A percentile compares a stretch with the other conserved stretches of the same genome.
Evolutionary conservation across 1,284 basidiomycete genomes (phyloP).

Genomic region (Anthracocystis setariae): DNA sequence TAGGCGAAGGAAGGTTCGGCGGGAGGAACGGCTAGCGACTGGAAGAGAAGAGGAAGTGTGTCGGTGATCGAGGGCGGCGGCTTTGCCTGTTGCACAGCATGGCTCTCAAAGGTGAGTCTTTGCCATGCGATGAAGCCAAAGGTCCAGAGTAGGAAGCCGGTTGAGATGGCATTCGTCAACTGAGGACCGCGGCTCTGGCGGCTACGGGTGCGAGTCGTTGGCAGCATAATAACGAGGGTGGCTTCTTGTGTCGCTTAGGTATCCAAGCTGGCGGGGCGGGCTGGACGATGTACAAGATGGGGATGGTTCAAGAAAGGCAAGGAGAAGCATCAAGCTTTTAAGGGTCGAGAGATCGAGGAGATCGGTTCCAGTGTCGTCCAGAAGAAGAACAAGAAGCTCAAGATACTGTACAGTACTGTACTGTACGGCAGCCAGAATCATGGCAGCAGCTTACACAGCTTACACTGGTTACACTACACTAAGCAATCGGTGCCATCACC

Average conservation of each 20-base stretch:
- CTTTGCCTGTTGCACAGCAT: no score
- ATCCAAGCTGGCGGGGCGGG: neutral
- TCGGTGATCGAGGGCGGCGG: constrained; percentile 2
- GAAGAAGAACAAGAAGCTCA: no score
- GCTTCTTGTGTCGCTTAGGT: neutral
- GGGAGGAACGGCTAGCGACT: neutral
- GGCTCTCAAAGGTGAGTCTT: no score
- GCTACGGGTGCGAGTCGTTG: neutral
- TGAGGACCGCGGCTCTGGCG: neutral
- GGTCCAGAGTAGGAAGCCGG: neutral
- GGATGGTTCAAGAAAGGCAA: neutral
- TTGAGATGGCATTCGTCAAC: neutral
- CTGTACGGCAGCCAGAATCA: no score
- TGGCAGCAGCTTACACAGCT: no score
- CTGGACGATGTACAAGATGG: neutral
- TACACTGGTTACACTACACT: no score
- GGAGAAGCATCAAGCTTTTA: neutral
- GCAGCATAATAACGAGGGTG: neutral
- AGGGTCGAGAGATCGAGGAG: neutral
- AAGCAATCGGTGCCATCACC: no score
- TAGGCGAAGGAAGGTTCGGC: neutral
- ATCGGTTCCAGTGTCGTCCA: no score
- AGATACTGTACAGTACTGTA: no score
- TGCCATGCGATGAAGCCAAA: neutral
- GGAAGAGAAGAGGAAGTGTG: constrained; percentile 1